Percentiles rank a stretch among this genome's conserved stretches.
These are phyloP conservation scores for Chytriomyces sp. DNA, from an alignment of 192 early-diverging fungal genomes.

Conservation along the genomic window DNA sequence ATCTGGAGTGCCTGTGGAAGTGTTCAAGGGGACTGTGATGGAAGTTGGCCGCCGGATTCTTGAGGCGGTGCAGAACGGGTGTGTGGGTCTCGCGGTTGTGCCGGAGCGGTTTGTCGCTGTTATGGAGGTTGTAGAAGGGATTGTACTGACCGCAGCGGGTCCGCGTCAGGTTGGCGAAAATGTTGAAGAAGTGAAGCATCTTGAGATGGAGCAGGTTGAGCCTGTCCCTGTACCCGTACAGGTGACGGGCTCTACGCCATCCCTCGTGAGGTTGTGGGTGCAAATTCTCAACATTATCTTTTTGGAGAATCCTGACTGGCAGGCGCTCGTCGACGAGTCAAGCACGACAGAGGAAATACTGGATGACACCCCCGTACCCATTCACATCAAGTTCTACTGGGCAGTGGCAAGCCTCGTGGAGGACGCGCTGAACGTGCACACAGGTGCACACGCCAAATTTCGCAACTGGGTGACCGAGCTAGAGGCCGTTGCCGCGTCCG, in stretches of 20 bases:
- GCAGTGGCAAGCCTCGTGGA: constrained; percentile 12
- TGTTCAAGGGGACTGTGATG: constrained; percentile 1
- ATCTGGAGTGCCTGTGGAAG: not conserved
- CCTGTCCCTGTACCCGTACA: not conserved
- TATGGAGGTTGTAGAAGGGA: constrained; percentile 8
- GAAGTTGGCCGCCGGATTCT: not conserved
- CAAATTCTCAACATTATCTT: not conserved
- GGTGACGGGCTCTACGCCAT: not conserved
- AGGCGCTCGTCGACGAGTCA: not conserved
- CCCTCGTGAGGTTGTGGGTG: constrained; percentile 3
- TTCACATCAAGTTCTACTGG: constrained; percentile 19
- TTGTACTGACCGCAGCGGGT: not conserved
- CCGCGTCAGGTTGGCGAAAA: not conserved
- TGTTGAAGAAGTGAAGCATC: too few species aligned
- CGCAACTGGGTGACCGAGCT: not conserved
- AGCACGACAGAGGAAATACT: constrained; percentile 1
- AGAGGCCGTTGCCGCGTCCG: not conserved
- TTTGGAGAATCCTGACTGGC: constrained; percentile 12
- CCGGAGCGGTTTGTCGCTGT: constrained; percentile 3
- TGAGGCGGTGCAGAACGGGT: not conserved
- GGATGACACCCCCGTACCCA: not conserved
- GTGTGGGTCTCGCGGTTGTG: not conserved
- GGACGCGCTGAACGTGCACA: not conserved
- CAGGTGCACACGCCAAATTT: not conserved
- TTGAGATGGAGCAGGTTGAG: not conserved